Conservation (phyloP, 202 grass and related monocot genomes). For the Carex sylvatica region DNA sequence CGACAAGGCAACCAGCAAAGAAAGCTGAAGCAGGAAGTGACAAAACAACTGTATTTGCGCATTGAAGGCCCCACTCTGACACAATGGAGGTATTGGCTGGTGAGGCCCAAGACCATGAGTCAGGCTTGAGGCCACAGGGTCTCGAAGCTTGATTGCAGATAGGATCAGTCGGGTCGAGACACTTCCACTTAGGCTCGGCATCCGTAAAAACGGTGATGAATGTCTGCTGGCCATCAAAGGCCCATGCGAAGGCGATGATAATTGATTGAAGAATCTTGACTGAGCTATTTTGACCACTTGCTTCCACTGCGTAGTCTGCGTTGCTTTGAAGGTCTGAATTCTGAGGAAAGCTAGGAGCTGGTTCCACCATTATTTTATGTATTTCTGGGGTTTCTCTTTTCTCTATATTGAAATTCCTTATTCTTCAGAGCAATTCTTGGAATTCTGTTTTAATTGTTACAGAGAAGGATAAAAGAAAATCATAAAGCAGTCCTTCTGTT, state of each 20-base stretch:
- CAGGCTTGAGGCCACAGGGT: constrained; percentile 30
- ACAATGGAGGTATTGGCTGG: constrained; percentile 45
- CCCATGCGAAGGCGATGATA: constrained; percentile 62
- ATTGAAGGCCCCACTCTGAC: constrained; percentile 77
- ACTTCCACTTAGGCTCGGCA: constrained; percentile 68
- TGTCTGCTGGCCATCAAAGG: constrained; percentile 81
- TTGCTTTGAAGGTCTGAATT: background rate
- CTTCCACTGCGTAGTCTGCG: background rate
- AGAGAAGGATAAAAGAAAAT: background rate
- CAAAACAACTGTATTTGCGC: constrained; percentile 51
- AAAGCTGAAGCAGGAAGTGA: constrained; percentile 75
- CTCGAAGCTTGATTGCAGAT: constrained; percentile 35
- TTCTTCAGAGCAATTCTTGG: background rate
- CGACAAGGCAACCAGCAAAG: constrained; percentile 68
- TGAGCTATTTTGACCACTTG: constrained; percentile 16
- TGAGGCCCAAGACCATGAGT: constrained; percentile 63
- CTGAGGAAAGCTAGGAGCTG: background rate
- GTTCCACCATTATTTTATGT: background rate
- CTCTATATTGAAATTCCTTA: background rate
- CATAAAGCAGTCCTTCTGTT: no score
- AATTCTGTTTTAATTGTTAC: background rate
- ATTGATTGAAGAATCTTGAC: constrained; percentile 53
- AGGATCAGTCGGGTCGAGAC: constrained; percentile 26
- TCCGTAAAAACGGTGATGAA: constrained; percentile 93
- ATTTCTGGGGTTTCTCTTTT: background rate